Evolutionary conservation across 768 basidiomycete genomes (phyloP).

Genomic region (Exsudoporus frostii): DNA sequence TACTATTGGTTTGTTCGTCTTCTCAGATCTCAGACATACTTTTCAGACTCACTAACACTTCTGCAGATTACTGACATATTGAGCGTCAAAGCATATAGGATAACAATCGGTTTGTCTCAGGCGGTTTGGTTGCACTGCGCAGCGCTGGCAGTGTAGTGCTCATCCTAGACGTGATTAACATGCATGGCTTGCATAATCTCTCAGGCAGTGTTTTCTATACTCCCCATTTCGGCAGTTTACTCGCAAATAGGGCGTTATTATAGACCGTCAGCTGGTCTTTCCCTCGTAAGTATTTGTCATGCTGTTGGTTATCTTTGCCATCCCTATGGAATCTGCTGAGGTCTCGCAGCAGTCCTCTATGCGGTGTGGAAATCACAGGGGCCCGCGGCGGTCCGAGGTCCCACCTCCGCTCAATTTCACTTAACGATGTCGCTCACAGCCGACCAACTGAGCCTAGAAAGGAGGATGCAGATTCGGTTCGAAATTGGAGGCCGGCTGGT

Average conservation of each 20-base stretch:
- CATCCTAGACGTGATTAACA: slow-evolving; percentile 39
- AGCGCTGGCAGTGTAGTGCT: slow-evolving; percentile 41
- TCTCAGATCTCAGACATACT: too few relatives aligned
- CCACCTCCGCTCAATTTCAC: slow-evolving; percentile 51
- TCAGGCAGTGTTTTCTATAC: too few relatives aligned
- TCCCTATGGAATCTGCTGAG: slow-evolving; percentile 6
- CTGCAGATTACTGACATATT: slow-evolving; percentile 57
- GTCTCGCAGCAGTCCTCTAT: slow-evolving; percentile 42
- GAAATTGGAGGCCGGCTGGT: slow-evolving; percentile 48
- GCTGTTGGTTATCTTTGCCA: slow-evolving; percentile 43
- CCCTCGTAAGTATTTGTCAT: slow-evolving; percentile 43
- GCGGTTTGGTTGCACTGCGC: slow-evolving; percentile 43
- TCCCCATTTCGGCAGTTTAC: neutral
- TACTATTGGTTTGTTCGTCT: slow-evolving; percentile 36
- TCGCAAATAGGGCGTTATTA: slow-evolving; percentile 44
- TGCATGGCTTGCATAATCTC: slow-evolving; percentile 36
- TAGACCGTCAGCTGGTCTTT: slow-evolving; percentile 30
- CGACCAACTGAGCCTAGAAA: slow-evolving; percentile 8
- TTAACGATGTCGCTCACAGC: slow-evolving; percentile 36
- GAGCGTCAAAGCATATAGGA: slow-evolving; percentile 66
- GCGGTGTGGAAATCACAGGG: slow-evolving; percentile 51
- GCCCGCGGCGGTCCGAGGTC: slow-evolving; percentile 49
- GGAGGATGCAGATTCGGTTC: slow-evolving; percentile 1
- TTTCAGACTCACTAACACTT: neutral
- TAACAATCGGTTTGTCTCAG: slow-evolving; percentile 52